A percentile compares a stretch with the other conserved stretches of the same genome.
Evolutionary conservation across 768 basidiomycete species (phyloP).

Genomic region (Ramaria sp.): DNA sequence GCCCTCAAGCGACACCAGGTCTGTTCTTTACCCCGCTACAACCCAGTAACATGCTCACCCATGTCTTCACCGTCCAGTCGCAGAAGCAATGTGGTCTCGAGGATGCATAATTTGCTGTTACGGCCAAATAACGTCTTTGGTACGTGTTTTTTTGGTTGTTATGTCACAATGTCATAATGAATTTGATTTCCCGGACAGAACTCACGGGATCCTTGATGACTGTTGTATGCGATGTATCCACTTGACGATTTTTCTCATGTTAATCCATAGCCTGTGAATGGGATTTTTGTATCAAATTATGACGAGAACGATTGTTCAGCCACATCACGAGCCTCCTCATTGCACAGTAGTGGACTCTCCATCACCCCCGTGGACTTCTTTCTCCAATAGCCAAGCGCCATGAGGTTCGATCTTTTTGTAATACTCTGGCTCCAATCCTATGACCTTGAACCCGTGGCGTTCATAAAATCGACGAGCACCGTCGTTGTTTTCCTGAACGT

Average conservation of each 20-base stretch:
- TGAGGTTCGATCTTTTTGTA: conserved; percentile 84
- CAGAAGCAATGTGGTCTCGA: conserved; percentile 72
- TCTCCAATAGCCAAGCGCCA: conserved; percentile 83
- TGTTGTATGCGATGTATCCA: background rate
- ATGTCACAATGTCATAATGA: background rate
- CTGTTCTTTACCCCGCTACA: conserved; percentile 15
- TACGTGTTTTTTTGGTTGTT: background rate
- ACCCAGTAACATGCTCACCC: background rate
- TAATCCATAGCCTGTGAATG: background rate
- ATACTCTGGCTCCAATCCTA: conserved; percentile 57
- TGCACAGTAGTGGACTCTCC: background rate
- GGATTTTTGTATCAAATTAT: background rate
- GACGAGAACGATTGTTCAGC: background rate
- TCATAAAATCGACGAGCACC: conserved; percentile 78
- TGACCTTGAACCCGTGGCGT: conserved; percentile 66
- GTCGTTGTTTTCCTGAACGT: conserved; percentile 77
- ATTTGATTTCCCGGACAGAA: background rate
- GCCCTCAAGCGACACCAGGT: conserved; percentile 82
- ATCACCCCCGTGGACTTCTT: conserved; percentile 22
- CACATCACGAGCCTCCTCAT: background rate
- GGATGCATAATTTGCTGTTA: conserved; percentile 26
- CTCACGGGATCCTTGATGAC: background rate
- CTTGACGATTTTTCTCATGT: background rate
- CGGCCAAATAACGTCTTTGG: background rate
- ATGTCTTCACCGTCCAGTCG: conserved; percentile 32